Percentiles rank a stretch among this genome's conserved stretches.
Conservation (phyloP, 768 basidiomycete species). For the Lactarius hatsudake region DNA sequence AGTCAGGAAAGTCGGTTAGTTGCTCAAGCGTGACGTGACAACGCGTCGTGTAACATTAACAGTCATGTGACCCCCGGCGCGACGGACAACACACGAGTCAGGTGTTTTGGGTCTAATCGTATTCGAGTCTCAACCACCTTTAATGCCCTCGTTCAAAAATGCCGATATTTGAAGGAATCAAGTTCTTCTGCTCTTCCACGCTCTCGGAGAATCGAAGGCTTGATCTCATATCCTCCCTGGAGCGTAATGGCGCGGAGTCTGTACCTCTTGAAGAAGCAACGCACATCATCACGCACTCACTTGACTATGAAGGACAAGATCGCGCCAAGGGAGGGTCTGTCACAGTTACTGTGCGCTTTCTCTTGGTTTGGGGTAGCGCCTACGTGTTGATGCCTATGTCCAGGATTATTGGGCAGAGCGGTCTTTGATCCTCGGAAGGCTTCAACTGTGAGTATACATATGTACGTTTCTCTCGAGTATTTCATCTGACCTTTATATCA, state of each 20-base stretch:
- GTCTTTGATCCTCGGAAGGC: slow-evolving; percentile 23
- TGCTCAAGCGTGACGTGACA: background rate
- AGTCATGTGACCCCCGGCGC: background rate
- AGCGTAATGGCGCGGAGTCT: slow-evolving; percentile 20
- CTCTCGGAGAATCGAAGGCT: slow-evolving; percentile 16
- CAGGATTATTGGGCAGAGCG: slow-evolving; percentile 27
- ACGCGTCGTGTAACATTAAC: background rate
- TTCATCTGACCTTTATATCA: background rate
- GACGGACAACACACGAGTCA: too few species aligned
- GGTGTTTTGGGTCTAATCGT: too few species aligned
- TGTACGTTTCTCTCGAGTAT: too few species aligned
- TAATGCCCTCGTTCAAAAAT: slow-evolving; percentile 2
- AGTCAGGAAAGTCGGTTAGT: too few species aligned
- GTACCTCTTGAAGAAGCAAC: slow-evolving; percentile 20
- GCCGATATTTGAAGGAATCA: slow-evolving; percentile 26
- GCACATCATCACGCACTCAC: slow-evolving; percentile 21
- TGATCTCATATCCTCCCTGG: slow-evolving; percentile 14
- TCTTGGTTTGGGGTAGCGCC: background rate
- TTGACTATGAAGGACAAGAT: slow-evolving; percentile 25
- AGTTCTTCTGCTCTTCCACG: slow-evolving; percentile 20
- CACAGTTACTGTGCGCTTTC: slow-evolving; percentile 19
- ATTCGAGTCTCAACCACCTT: background rate
- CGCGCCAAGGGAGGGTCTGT: slow-evolving; percentile 12
- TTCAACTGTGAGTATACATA: slow-evolving; percentile 20
- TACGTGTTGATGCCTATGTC: background rate